Evolutionary conservation across 2,329 filamentous ascomycete species (phyloP).

Genomic region (Chaetomium sp.): DNA sequence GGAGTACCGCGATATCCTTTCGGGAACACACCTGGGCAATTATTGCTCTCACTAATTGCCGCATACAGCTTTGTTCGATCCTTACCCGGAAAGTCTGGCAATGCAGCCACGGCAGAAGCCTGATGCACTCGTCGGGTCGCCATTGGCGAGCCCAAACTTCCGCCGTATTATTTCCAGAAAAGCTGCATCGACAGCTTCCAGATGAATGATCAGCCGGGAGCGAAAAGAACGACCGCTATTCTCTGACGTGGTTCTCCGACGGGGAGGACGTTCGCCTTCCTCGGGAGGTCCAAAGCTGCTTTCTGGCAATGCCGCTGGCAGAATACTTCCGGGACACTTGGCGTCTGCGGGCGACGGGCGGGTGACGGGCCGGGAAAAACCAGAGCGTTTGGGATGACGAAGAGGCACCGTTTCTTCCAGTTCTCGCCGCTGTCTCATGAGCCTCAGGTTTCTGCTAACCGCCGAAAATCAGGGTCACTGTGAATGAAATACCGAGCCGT

Average conservation of each 20-base stretch:
- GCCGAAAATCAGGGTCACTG: conserved; percentile 4
- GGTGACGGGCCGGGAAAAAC: conserved; percentile 8
- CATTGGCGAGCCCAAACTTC: neutral
- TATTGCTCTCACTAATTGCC: neutral
- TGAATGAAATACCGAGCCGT: conserved; percentile 4
- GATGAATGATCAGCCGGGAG: conserved; percentile 9
- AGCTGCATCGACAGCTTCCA: neutral
- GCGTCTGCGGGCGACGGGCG: neutral
- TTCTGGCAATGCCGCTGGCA: neutral
- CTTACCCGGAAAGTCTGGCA: conserved; percentile 1
- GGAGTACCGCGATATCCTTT: neutral
- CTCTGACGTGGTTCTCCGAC: conserved; percentile 1
- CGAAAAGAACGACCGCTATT: neutral
- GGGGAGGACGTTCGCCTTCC: neutral
- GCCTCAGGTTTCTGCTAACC: neutral
- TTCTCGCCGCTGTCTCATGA: conserved; percentile 25
- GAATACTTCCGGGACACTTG: neutral
- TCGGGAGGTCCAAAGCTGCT: neutral
- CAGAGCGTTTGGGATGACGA: neutral
- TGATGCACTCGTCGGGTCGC: neutral
- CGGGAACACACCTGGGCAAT: neutral
- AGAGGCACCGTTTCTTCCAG: conserved; percentile 9
- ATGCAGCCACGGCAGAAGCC: neutral
- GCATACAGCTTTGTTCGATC: neutral
- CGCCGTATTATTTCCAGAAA: neutral